Conservation (phyloP, 352 stramenopile species). For the Phytophthora aleatoria region DNA sequence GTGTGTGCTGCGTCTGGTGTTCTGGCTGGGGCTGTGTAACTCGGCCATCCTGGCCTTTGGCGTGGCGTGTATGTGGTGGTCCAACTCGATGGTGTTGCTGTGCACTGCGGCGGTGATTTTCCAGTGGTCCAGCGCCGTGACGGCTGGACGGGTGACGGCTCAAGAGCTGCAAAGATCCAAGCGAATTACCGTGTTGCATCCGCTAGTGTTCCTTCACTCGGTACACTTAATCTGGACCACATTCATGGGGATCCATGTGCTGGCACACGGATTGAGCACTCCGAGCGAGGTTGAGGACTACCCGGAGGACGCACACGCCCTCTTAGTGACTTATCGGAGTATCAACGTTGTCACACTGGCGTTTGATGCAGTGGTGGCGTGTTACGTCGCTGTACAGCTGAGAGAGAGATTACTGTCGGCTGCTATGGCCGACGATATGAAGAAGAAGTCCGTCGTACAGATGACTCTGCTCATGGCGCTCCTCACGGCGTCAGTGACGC, state of each 20-base stretch:
- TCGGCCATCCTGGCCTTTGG: conserved; percentile 34
- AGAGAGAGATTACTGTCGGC: conserved; percentile 53
- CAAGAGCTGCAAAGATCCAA: conserved; percentile 56
- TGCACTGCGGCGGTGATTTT: conserved; percentile 73
- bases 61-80: conserved; percentile 54
- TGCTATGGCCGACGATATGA: conserved; percentile 79
- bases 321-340: conserved; percentile 44
- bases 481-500: conserved; percentile 45
- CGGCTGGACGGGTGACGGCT: conserved; percentile 50
- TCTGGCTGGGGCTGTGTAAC: conserved; percentile 50
- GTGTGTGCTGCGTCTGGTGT: conserved; percentile 45
- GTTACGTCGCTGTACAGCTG: conserved; percentile 51
- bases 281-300: conserved; percentile 31
- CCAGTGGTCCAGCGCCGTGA: conserved; percentile 68
- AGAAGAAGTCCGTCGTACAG: conserved; percentile 71
- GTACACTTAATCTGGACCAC: conserved; percentile 51
- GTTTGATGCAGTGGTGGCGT: conserved; percentile 50
- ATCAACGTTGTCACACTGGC: conserved; percentile 53
- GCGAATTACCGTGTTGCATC: conserved; percentile 52
- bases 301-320: conserved; percentile 13
- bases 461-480: conserved; percentile 64
- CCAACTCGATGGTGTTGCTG: conserved; percentile 69
- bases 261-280: conserved; percentile 28
- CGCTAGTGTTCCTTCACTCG: conserved; percentile 62
- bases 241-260: conserved; percentile 41